Evolutionary conservation across 306 rosid genomes (phyloP).

Genomic region (Pyrus bretschneideri): DNA sequence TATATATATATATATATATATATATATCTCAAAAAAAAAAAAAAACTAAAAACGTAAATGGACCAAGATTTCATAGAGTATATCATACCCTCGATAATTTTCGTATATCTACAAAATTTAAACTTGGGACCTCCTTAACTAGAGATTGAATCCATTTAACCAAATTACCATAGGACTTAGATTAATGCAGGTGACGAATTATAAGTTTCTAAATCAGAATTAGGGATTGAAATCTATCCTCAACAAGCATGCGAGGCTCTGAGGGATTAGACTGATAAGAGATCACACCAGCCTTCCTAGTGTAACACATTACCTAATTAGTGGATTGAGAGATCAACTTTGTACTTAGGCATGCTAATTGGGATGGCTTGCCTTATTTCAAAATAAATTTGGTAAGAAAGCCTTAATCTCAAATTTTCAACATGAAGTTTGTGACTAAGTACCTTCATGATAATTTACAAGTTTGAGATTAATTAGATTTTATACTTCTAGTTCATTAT

Average conservation of each 20-base stretch:
- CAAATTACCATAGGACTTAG: too few species aligned
- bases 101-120: too few species aligned
- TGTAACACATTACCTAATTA: conserved; percentile 17
- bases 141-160: too few species aligned
- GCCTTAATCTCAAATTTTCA: not conserved
- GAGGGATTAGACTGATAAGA: conserved; percentile 8
- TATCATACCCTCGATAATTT: not conserved
- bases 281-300: conserved; percentile 11
- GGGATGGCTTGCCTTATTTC: not conserved
- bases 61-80: not conserved
- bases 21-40: too few species aligned
- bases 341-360: not conserved
- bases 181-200: too few species aligned
- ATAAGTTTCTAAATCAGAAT: not conserved
- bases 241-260: not conserved
- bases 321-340: not conserved
- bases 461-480: not conserved
- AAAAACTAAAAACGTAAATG: too few species aligned
- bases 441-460: not conserved
- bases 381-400: not conserved
- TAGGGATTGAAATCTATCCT: conserved; percentile 2
- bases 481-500: not conserved
- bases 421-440: not conserved
- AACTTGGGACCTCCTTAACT: too few species aligned
- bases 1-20: too few species aligned